Evolutionary conservation across 805 yeast species (phyloP), one percentile per base, ranked within the genome.

Genomic region (Lipomyces sp.): DNA sequence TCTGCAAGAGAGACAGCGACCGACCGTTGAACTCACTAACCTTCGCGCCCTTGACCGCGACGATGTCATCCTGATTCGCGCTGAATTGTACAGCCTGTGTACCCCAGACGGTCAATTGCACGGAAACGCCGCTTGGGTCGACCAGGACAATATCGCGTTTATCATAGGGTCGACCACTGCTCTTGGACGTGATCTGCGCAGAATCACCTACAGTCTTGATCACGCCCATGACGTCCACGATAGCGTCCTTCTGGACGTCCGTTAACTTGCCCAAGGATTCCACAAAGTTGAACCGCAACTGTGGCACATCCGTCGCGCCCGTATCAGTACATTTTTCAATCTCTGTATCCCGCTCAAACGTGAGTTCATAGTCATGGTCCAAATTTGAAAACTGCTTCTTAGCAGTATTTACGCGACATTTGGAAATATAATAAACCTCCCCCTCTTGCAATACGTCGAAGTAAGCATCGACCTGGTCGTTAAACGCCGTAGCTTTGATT

Each of bases 401-500:
- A 4, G 98, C 89, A 66, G 88, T 86, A 73, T 86, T 89, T 69
- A 95, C 87, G 69, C 93, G 83, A 18, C 94, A 93, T 74, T 88
- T 90, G 53, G 94, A 86, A 39, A 95, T 83, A 73, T 88, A 91
- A 76, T 92, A 95, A 6, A 90, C 96, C 77, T 90, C 87, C 45
- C 97, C 97, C 75, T 92, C 98, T 77, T 90, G 90, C 60, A 95
- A 79, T 37, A 87, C 74, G 72, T 89, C 90, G 80, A 85, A 88
- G 75, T 85, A 89, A 75, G 86, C 87, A 66, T 90, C 96, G 11
- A 94, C 97, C 73, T 85, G 84, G 50, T 91, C 94, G 77, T 90
- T 90, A 79, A 95, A 95, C 1, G 95, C 97, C 2, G 98, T 92
- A 10, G 97, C 98, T 74, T 95, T 85, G 73, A 95, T 95, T 80